These are phyloP conservation scores for Nissolia schottii DNA, from an alignment of 306 rosid genomes.

Conservation along the genomic window DNA sequence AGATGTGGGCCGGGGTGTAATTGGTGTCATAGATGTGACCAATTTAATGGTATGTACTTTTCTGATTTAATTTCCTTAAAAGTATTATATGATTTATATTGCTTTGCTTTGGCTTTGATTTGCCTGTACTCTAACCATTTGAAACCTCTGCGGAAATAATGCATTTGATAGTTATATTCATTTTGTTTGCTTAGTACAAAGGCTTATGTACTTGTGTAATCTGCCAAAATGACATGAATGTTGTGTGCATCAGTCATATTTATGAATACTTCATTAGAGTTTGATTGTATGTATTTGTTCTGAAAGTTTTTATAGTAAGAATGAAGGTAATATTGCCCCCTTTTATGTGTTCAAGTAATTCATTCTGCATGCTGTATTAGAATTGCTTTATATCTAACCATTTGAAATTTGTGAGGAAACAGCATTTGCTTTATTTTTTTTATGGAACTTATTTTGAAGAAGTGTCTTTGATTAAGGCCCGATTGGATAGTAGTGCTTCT, in stretches of 20 bases:
- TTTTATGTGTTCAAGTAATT: background rate
- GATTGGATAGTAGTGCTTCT: too few relatives aligned
- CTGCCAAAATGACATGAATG: background rate
- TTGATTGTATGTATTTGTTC: background rate
- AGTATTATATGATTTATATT: too few relatives aligned
- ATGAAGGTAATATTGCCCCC: background rate
- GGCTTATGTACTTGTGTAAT: background rate
- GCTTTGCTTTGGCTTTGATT: slow-evolving; percentile 5
- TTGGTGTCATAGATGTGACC: slow-evolving; percentile 58
- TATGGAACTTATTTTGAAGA: background rate
- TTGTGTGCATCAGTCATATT: background rate
- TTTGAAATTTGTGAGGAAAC: background rate
- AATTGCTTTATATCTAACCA: background rate
- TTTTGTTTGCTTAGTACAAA: background rate
- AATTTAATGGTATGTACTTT: slow-evolving; percentile 40
- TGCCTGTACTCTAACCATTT: background rate
- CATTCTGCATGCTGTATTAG: background rate
- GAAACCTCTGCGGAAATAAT: background rate
- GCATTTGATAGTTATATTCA: background rate
- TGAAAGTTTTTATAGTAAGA: background rate
- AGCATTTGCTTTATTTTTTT: background rate
- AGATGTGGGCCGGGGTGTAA: slow-evolving; percentile 52
- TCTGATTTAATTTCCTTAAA: background rate
- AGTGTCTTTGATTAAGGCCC: background rate
- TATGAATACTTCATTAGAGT: background rate